phyloP scores from a whole-genome alignment of 306 rosid genomes.

The Dryas octopetala region DNA sequence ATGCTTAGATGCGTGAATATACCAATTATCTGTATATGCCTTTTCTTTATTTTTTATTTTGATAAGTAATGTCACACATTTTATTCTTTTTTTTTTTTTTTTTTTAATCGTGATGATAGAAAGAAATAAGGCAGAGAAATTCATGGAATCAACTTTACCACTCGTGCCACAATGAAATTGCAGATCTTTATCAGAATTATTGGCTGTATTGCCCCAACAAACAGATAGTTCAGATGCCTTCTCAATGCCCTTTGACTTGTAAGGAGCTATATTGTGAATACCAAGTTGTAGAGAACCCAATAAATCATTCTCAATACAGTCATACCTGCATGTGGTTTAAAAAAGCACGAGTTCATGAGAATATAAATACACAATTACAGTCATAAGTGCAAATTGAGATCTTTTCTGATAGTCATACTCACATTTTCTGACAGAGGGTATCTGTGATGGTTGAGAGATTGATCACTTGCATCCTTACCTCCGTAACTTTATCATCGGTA shows the following conservation, averaged over 20 bases:
- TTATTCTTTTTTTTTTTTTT: neutral
- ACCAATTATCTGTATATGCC: neutral
- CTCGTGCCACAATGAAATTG: conserved; percentile 41
- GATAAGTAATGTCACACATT: neutral
- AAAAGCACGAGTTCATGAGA: neutral
- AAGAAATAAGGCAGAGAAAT: neutral
- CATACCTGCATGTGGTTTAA: conserved; percentile 66
- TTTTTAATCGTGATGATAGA: neutral
- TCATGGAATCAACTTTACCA: conserved; percentile 33
- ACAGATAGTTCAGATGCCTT: conserved; percentile 71
- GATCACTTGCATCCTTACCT: conserved; percentile 74
- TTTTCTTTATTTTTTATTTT: neutral
- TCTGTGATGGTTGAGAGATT: conserved; percentile 62
- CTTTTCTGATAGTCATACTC: conserved; percentile 30
- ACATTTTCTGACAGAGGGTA: conserved; percentile 76
- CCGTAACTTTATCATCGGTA: conserved; percentile 55
- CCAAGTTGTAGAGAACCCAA: conserved; percentile 68
- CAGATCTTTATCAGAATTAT: conserved; percentile 45
- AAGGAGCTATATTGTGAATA: conserved; percentile 83
- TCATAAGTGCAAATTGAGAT: neutral
- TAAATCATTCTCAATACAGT: conserved; percentile 85
- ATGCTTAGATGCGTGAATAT: neutral
- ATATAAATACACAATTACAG: neutral
- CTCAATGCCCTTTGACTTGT: conserved; percentile 90
- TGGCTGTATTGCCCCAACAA: conserved; percentile 54